Conservation (phyloP, 2,329 filamentous ascomycete genomes). For the Verticillium dahliae region DNA sequence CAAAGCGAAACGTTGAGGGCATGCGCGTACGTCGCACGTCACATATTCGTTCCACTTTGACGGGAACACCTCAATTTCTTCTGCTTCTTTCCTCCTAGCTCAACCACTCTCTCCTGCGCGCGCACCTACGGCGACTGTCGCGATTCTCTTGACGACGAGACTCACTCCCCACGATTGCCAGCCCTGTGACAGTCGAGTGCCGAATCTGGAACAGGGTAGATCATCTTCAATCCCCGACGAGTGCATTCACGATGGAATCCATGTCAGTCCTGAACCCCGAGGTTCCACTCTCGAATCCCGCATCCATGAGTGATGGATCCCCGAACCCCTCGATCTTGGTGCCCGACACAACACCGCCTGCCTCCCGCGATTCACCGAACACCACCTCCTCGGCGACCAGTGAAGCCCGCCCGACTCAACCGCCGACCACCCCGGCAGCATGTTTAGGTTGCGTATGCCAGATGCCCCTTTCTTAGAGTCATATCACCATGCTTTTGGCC, state of each 20-base stretch:
- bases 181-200: background rate
- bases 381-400: slow-evolving; percentile 1
- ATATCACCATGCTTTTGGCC: background rate
- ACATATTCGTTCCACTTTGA: background rate
- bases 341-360: background rate
- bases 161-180: background rate
- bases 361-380: background rate
- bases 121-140: background rate
- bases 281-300: background rate
- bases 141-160: background rate
- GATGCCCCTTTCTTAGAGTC: background rate
- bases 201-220: background rate
- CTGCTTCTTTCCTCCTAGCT: background rate
- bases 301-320: background rate
- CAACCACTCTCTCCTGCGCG: background rate
- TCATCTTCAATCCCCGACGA: background rate
- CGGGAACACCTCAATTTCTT: background rate
- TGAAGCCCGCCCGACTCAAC: background rate
- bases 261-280: background rate
- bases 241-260: background rate
- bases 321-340: background rate
- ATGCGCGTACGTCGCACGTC: background rate
- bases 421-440: background rate
- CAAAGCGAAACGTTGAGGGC: background rate
- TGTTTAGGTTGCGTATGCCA: slow-evolving; percentile 1